Evolutionary conservation across 2,329 filamentous ascomycete species (phyloP), one percentile per base, ranked within the genome.

Genomic region (Colletotrichum incanum): DNA sequence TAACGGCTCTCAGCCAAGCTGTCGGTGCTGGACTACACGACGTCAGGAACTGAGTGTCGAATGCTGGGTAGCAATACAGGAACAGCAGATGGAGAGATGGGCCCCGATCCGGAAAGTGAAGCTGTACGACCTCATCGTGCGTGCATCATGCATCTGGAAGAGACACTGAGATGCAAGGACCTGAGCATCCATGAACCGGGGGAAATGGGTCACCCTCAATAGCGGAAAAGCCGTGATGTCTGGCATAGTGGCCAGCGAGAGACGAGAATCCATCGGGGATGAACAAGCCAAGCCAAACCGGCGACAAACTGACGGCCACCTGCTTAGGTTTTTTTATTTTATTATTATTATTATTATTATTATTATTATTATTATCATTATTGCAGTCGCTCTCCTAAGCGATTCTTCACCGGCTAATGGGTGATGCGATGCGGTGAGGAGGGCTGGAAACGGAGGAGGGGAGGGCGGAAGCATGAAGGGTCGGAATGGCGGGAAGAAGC

Each of bases 71-170:
- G 69, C 69, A 72, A 67, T 68, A 64, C 49, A 52, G 31, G 41
- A 59, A 47, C 28, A 49, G 37, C 34, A 55, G 23, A 28, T 61
- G 63, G 67, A 34, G 45, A 39, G 52, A 49, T 34, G n/a, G 50
- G 39, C 37, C 37, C 58, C 58, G 59, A 47, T 59, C 68, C 16
- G 37, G 45, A 60, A 58, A 67, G 26, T 58, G 65, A 69, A 64
- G 69, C 65, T 59, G 69, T 72, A 69, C 69, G 58, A 69, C 69
- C 69, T 72, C 69, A 72, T 72, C 69, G 69, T 69, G 69, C 65
- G 58, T 72, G 59, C 65, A 31, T 54, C 65, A 68, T 64, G 59
- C 69, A 69, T 47, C 39, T 23, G 52, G 26, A n/a, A 56, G 54
- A 55, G 26, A 65, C 45, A 20, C 39, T 18, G 54, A 37, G 9